phyloP scores from a whole-genome alignment of 495 filamentous ascomycete species.

The Margaritispora aquatica region DNA sequence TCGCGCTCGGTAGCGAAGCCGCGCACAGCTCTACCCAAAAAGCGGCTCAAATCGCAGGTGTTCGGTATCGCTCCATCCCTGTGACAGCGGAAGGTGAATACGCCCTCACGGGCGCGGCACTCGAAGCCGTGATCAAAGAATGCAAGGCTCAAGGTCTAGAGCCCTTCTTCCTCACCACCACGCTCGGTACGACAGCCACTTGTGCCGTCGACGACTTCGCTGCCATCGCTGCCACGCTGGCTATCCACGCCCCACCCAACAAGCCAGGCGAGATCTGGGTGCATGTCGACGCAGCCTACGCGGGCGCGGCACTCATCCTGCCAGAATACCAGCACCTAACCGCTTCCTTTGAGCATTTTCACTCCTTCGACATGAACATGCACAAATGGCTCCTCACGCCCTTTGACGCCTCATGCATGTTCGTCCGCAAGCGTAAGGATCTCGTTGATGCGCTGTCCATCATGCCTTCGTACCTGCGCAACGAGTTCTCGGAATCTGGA shows the following conservation, averaged over 20 bases:
- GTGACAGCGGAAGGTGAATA: constrained; percentile 56
- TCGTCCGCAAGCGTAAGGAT: constrained; percentile 64
- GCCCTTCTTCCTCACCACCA: constrained; percentile 84
- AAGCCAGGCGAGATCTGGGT: constrained; percentile 62
- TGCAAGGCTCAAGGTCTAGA: constrained; percentile 57
- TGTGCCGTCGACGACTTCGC: constrained; percentile 80
- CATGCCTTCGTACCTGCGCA: constrained; percentile 76
- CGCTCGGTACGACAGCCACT: constrained; percentile 79
- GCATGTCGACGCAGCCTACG: constrained; percentile 95
- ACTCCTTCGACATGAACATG: constrained; percentile 93
- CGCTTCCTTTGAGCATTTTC: constrained; percentile 56
- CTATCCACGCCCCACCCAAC: constrained; percentile 44
- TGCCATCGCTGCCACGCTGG: constrained; percentile 58
- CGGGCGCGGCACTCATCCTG: constrained; percentile 74
- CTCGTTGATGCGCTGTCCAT: constrained; percentile 76
- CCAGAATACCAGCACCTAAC: constrained; percentile 74
- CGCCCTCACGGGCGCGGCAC: constrained; percentile 58
- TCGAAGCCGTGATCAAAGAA: constrained; percentile 56
- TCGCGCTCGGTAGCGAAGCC: constrained; percentile 74
- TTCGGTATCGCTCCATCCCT: constrained; percentile 63
- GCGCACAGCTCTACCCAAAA: constrained; percentile 83
- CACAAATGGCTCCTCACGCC: constrained; percentile 97
- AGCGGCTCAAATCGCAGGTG: constrained; percentile 79
- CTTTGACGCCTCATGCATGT: constrained; percentile 87
- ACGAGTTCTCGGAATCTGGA: constrained; percentile 71